These are phyloP conservation scores for Yamadazyma epiphylla DNA, from an alignment of 1,139 yeast species.

Conservation along the genomic window DNA sequence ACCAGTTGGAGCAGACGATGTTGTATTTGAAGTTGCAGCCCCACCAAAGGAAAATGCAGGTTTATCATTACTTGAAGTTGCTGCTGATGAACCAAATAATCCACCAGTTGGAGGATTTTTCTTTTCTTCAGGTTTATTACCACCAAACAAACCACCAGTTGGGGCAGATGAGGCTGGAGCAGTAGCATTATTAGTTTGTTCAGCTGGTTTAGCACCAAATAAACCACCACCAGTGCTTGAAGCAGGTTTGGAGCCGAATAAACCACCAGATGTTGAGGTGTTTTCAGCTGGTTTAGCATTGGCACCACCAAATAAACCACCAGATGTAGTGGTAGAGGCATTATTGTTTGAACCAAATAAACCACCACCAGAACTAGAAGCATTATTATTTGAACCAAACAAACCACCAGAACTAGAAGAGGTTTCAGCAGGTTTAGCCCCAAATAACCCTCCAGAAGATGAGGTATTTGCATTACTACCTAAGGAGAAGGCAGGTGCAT, in stretches of 20 bases:
- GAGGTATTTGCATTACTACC: background rate
- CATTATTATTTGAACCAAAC: constrained; percentile 15
- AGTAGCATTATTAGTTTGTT: background rate
- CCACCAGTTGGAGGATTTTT: constrained; percentile 11
- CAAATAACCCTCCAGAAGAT: constrained; percentile 11
- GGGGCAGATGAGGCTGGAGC: background rate
- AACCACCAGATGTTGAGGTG: constrained; percentile 11
- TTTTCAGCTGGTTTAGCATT: constrained; percentile 18
- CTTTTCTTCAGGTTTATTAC: constrained; percentile 10
- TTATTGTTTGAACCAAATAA: constrained; percentile 4
- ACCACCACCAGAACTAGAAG: constrained; percentile 11
- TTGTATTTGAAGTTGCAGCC: constrained; percentile 12
- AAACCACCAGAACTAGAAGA: constrained; percentile 21
- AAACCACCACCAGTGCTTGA: background rate
- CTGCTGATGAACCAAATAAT: constrained; percentile 20
- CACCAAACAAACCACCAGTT: constrained; percentile 7
- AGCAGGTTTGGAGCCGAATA: constrained; percentile 19
- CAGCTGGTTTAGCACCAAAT: constrained; percentile 11
- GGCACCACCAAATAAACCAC: constrained; percentile 19
- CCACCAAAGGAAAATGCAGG: constrained; percentile 21
- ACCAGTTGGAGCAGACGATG: constrained; percentile 10
- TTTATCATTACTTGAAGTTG: constrained; percentile 5
- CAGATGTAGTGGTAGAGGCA: constrained; percentile 3
- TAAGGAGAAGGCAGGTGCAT: constrained; percentile 4
- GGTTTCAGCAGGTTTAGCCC: constrained; percentile 16